Evolutionary conservation across 2,329 filamentous ascomycete genomes (phyloP), one percentile per base, ranked within the genome.

Genomic region (Fusarium sp.): DNA sequence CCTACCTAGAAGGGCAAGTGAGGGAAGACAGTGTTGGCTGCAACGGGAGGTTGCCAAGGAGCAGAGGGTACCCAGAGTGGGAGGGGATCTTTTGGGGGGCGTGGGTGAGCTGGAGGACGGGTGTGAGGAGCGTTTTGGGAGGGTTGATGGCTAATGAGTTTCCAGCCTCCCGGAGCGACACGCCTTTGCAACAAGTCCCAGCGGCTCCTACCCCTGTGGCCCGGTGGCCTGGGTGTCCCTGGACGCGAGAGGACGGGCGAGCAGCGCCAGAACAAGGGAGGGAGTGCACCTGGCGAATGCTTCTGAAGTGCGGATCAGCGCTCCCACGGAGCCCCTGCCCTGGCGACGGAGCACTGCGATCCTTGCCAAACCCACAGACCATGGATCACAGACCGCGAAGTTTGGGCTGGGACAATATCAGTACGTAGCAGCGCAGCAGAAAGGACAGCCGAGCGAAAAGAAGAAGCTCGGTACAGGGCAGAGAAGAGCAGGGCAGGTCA

Each of bases 171-270:
- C 61, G 73, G 70, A 71, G 72, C 65, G 66, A 75, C 66, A 48
- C 66, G 63, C 72, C 69, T 67, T 57, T 73, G 72, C 66, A 72
- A 65, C 61, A 72, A 63, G 45, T 32, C 60, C 68, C 71, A 74
- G 72, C 68, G 72, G 72, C 71, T 74, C 37, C 61, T 23, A 74
- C 63, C 72, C 72, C 68, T 74, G 72, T 63, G 72, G 68, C 72
- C 72, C 72, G 72, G 72, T 66, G 68, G 71, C 68, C 72, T 74
- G 72, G 72, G 66, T 74, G 72, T 72, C 66, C 68, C 62, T 70
- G 66, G 50, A 18, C 50, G 35, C n/a, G 30, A 54, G 18, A 66
- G 50, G 64, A 65, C 62, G 57, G 64, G 67, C 45, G 45, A 50
- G 23, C 23, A 50, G 45, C 45, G 25, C 48, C 43, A 64, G 58